A percentile compares a stretch with the other conserved stretches of the same genome.
These are phyloP conservation scores for Musa schizocarpa DNA, from an alignment of 176 grass and related monocot species.

Conservation along the genomic window DNA sequence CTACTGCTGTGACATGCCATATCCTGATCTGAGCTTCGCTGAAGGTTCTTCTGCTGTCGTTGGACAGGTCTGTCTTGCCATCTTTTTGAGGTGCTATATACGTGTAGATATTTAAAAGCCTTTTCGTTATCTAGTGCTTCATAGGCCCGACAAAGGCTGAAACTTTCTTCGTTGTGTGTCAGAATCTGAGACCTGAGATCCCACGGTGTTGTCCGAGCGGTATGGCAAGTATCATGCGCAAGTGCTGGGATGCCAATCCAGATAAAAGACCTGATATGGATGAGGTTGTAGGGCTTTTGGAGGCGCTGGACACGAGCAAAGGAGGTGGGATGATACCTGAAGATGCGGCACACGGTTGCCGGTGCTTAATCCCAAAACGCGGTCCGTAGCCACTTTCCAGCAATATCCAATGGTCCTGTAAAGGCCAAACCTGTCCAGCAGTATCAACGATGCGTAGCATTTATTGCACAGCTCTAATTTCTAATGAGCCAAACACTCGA, in stretches of 20 bases:
- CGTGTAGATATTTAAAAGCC: too few species aligned
- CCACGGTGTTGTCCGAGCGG: constrained; percentile 56
- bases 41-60: constrained; percentile 67
- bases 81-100: background rate
- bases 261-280: constrained; percentile 72
- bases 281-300: constrained; percentile 56
- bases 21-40: constrained; percentile 54
- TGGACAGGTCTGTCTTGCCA: constrained; percentile 43
- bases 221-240: constrained; percentile 59
- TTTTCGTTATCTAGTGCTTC: too few species aligned
- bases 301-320: constrained; percentile 55
- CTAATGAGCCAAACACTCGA: too few species aligned
- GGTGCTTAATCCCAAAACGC: constrained; percentile 50
- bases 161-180: background rate
- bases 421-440: too few species aligned
- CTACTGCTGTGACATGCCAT: constrained; percentile 88
- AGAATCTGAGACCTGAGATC: constrained; percentile 56
- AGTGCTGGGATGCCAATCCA: constrained; percentile 72
- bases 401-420: too few species aligned
- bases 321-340: constrained; percentile 74
- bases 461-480: too few species aligned
- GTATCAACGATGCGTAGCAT: too few species aligned
- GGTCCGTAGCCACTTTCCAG: constrained; percentile 28
- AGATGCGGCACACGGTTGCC: constrained; percentile 37
- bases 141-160: background rate